Evolutionary conservation across 139 green algal genomes (phyloP), one percentile per base, ranked within the genome.

Genomic region (Chlorella sp.): DNA sequence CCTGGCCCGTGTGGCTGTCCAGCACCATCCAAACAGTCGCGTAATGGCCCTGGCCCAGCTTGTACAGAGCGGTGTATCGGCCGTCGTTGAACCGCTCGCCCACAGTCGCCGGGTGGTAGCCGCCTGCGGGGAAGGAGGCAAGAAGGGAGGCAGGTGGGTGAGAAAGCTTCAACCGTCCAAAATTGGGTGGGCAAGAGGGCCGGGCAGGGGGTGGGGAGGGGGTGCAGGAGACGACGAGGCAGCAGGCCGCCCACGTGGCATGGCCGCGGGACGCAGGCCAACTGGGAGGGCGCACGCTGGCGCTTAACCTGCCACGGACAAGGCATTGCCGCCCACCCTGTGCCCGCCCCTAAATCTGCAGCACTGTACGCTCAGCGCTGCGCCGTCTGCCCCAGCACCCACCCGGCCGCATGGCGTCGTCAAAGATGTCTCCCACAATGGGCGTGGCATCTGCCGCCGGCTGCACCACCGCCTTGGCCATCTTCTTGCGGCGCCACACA

Each of bases 11-110:
- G 1, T 88, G 40, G 17, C 76, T 82, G 80, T 98, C 94, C 26
- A 89, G 72, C n/a, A 97, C 95, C 13, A 99, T 90, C 97, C 97
- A 99, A 36, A 99, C 96, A 4, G 97, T 99, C 48, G 91, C 96
- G 88, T 99, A 99, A 90, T 99, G 97, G 16, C 97, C 97, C 96
- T 96, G 99, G 14, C 97, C 97, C 19, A 99, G 92, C 87, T 99
- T 98, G 74, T 90, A 82, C 22, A 97, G 86, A 3, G 99, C 97
- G 0, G 87, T 90, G 90, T 99, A 99, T 0, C 95, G 90, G 0
- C 95, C 95, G 34, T 90, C 51, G 40, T 96, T 96, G 90, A 95
- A 99, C 67, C 85, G 87, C 80, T 99, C 96, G 5, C 97, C 96
- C 8, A 98, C 73, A 11, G 80, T 76, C 1, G 99, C 97, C 36